Evolutionary conservation across 345 rosid genomes (phyloP).

Genomic region (Citrus unshiu): DNA sequence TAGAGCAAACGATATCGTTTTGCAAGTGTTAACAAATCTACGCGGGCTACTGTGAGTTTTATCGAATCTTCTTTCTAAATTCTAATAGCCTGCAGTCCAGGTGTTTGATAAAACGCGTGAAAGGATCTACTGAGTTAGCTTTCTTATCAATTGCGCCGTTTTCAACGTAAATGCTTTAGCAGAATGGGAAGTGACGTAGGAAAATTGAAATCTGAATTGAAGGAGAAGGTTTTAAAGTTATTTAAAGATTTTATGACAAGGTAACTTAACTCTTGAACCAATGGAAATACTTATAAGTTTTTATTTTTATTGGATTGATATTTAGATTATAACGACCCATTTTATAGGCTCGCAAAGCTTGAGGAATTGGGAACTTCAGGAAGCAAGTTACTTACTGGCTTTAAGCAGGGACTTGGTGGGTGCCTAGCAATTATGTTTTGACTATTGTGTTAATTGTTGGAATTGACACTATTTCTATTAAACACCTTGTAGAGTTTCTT

Average conservation of each 20-base stretch:
- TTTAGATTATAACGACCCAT: not conserved
- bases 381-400: slow-evolving; percentile 40
- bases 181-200: slow-evolving; percentile 10
- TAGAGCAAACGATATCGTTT: not conserved
- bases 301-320: not conserved
- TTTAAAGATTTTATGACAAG: slow-evolving; percentile 48
- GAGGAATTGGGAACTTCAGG: slow-evolving; percentile 53
- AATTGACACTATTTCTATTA: not conserved
- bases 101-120: not conserved
- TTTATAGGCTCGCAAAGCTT: slow-evolving; percentile 49
- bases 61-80: no score
- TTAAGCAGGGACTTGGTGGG: slow-evolving; percentile 58
- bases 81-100: not conserved
- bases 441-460: not conserved
- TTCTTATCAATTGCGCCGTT: not conserved
- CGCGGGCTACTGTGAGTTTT: no score
- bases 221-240: slow-evolving; percentile 27
- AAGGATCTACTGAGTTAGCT: not conserved
- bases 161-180: not conserved
- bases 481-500: slow-evolving; percentile 42
- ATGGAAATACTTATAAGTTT: not conserved
- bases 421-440: slow-evolving; percentile 3
- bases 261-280: slow-evolving; percentile 19
- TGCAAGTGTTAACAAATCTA: no score
- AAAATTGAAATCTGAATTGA: slow-evolving; percentile 25